Evolutionary conservation across 352 stramenopile genomes (phyloP), one percentile per base, ranked within the genome.

Genomic region (Pythium rhizo-oryzae): DNA sequence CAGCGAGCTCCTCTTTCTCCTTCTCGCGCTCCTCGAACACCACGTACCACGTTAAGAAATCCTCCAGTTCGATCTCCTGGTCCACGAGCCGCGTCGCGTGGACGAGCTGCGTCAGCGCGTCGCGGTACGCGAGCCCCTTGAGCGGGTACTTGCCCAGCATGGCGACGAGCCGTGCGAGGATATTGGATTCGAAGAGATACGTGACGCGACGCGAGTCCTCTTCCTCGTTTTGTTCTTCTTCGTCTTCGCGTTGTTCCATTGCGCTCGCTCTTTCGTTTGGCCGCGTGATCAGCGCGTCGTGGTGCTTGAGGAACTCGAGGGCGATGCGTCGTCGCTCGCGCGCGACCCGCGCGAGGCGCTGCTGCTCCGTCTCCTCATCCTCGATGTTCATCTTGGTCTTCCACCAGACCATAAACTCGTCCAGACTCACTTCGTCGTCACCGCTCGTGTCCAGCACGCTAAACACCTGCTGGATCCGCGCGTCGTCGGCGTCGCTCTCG

Each of bases 381-480:
- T 90, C 80, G 5, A 93, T 64, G 55, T 84, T 67, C 4, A 89
- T 65, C 37, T 91, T 93, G 1, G 85, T 84, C 62, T 80, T 77
- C 85, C 85, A 92, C 85, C 85, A 93, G 23, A 84, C 43, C 50
- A 81, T 75, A 63, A 93, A 93, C 62, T 93, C 85, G 4, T 91
- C 83, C 3, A 91, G 59, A 59, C 70, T 91, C 33, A 92, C 85
- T 41, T 74, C 59, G 11, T 82, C 83, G 41, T 92, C 85, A 13
- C 80, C 83, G 23, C 80, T 87, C 7, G 77, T 85, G 64, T 93
- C 81, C 4, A 93, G 51, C 16, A 92, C 70, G 9, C 44, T 56
- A 52, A 91, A 90, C 9, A 92, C 71, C 41, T 89, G 74, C 21
- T 65, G 66, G 30, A 92, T 77, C 18, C 88, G 71, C 16, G 62